These are phyloP conservation scores for Sphagnurus paluster DNA, from an alignment of 1,284 basidiomycete genomes.

Conservation along the genomic window DNA sequence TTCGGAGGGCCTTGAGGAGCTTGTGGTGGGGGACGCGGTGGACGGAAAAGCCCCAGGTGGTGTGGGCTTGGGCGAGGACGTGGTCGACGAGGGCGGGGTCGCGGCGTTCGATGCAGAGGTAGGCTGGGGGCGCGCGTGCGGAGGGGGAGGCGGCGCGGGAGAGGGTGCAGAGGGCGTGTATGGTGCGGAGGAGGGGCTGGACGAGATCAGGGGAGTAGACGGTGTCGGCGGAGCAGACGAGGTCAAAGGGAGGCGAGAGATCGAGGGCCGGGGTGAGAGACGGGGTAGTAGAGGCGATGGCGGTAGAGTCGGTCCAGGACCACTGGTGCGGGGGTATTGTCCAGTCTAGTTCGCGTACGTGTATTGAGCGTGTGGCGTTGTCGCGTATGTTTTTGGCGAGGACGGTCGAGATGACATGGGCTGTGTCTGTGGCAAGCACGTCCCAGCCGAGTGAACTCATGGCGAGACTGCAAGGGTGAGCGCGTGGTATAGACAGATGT, in stretches of 20 bases:
- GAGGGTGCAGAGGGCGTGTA: constrained; percentile 50
- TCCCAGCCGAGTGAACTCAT: constrained; percentile 73
- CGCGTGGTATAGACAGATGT: constrained; percentile 10
- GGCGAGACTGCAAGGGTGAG: constrained; percentile 50
- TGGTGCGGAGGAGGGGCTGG: constrained; percentile 69
- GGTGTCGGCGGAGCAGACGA: constrained; percentile 86
- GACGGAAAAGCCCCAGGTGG: constrained; percentile 54
- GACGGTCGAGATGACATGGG: constrained; percentile 66
- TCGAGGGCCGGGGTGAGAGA: constrained; percentile 15
- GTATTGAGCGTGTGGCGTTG: constrained; percentile 47
- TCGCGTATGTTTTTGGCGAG: constrained; percentile 63
- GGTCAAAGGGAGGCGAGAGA: constrained; percentile 64
- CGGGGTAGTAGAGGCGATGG: constrained; percentile 34
- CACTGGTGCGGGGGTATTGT: constrained; percentile 51
- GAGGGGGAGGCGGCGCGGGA: constrained; percentile 28
- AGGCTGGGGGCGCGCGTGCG: constrained; percentile 47
- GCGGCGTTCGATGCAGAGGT: constrained; percentile 76
- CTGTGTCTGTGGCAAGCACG: constrained; percentile 79
- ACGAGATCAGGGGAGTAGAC: constrained; percentile 70
- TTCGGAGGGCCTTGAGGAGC: constrained; percentile 62
- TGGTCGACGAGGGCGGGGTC: constrained; percentile 67
- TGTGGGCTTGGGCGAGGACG: constrained; percentile 53
- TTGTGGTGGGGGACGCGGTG: constrained; percentile 62
- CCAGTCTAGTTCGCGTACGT: constrained; percentile 70
- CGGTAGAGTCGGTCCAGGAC: constrained; percentile 48